phyloP scores from a whole-genome alignment of 2,329 filamentous ascomycete genomes.

The Arachnomyces sp. region DNA sequence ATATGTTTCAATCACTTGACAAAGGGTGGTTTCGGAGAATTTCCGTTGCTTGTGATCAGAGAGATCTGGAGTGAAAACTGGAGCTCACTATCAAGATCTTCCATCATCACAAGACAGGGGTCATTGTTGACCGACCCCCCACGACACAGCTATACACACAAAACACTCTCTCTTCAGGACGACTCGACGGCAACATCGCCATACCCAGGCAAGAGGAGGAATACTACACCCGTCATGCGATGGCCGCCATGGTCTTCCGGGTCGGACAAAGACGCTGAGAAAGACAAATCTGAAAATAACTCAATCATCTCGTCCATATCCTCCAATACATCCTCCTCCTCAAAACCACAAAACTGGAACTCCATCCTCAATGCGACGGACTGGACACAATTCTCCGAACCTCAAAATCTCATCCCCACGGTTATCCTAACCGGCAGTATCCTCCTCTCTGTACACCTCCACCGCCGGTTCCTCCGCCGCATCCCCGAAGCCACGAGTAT shows the following conservation, averaged over 20 bases:
- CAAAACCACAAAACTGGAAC: constrained; percentile 27
- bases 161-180: background rate
- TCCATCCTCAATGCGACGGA: constrained; percentile 36
- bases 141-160: background rate
- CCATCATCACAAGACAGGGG: too few species aligned
- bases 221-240: constrained; percentile 39
- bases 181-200: too few species aligned
- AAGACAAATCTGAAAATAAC: constrained; percentile 16
- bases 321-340: constrained; percentile 12
- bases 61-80: too few species aligned
- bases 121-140: background rate
- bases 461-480: constrained; percentile 60
- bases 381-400: constrained; percentile 31
- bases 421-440: constrained; percentile 32
- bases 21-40: too few species aligned
- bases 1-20: too few species aligned
- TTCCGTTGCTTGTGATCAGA: too few species aligned
- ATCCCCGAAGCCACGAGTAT: constrained; percentile 72
- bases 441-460: constrained; percentile 26
- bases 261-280: constrained; percentile 17
- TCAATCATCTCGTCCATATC: constrained; percentile 5
- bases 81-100: too few species aligned
- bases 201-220: constrained; percentile 14
- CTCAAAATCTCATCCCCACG: constrained; percentile 29
- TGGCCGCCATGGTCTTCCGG: constrained; percentile 42